Conservation (phyloP, 306 rosid genomes). For the Alnus rubra region DNA sequence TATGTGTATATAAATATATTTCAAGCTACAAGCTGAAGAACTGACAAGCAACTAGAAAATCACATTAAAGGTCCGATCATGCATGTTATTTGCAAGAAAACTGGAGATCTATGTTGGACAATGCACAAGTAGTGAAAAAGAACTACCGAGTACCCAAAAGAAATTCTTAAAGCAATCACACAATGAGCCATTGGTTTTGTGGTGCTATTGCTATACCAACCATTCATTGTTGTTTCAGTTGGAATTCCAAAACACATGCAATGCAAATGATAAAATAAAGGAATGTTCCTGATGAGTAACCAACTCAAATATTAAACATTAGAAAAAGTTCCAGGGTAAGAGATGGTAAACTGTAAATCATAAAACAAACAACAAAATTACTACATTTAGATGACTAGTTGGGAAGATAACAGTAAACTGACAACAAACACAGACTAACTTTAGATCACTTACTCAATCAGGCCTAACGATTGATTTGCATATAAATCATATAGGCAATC, state of each 20-base stretch:
- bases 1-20: not conserved
- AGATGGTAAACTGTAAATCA: constrained; percentile 10
- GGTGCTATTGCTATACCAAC: not conserved
- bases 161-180: not conserved
- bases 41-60: not conserved
- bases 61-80: not conserved
- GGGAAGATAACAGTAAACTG: constrained; percentile 3
- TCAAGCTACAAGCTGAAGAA: not conserved
- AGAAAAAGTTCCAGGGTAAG: not conserved
- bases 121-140: not conserved
- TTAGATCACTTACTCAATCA: constrained; percentile 62
- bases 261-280: not conserved
- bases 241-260: not conserved
- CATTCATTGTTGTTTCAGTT: not conserved
- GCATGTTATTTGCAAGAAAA: not conserved
- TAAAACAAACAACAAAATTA: constrained; percentile 14
- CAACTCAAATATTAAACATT: constrained; percentile 4
- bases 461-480: constrained; percentile 39
- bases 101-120: not conserved
- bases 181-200: too few species aligned
- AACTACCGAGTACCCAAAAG: not conserved
- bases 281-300: constrained; percentile 2
- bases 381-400: not conserved
- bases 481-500: constrained; percentile 46
- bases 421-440: constrained; percentile 3